These are phyloP conservation scores for Arabidopsis suecica DNA, from an alignment of 345 rosid genomes.

Conservation along the genomic window DNA sequence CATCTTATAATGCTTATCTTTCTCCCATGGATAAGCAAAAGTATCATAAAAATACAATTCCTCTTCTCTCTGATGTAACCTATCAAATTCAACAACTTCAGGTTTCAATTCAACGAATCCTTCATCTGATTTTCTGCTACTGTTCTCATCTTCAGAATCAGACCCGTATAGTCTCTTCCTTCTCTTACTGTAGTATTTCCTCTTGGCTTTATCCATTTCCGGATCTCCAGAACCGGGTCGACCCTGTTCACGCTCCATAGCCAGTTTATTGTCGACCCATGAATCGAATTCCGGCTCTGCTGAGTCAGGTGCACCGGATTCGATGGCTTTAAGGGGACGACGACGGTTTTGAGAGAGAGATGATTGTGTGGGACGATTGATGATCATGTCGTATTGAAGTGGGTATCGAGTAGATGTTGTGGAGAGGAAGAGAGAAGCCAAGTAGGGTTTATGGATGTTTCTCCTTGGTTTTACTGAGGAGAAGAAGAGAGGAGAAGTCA, in stretches of 20 bases:
- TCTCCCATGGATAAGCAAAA: constrained; percentile 95
- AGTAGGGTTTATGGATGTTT: constrained; percentile 42
- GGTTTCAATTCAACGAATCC: constrained; percentile 89
- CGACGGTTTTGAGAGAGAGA: constrained; percentile 53
- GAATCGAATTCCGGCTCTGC: constrained; percentile 61
- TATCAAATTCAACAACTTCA: constrained; percentile 72
- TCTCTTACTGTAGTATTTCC: constrained; percentile 85
- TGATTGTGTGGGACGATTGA: constrained; percentile 70
- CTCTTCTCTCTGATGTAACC: constrained; percentile 91
- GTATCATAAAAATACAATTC: constrained; percentile 84
- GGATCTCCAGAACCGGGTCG: constrained; percentile 42
- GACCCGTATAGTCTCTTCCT: constrained; percentile 86
- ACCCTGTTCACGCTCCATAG: constrained; percentile 48
- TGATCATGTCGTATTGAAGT: constrained; percentile 85
- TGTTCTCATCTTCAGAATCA: constrained; percentile 79
- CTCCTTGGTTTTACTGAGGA: constrained; percentile 42
- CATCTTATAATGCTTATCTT: constrained; percentile 96
- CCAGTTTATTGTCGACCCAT: constrained; percentile 81
- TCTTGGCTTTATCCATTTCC: constrained; percentile 83
- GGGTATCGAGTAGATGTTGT: constrained; percentile 77
- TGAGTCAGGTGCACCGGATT: constrained; percentile 41
- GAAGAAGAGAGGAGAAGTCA: constrained; percentile 19
- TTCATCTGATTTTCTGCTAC: constrained; percentile 52
- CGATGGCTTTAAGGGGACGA: constrained; percentile 45
- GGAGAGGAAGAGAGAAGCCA: constrained; percentile 51